phyloP scores from a whole-genome alignment of 805 yeast genomes.

The Lipomyces chichibuensis region DNA sequence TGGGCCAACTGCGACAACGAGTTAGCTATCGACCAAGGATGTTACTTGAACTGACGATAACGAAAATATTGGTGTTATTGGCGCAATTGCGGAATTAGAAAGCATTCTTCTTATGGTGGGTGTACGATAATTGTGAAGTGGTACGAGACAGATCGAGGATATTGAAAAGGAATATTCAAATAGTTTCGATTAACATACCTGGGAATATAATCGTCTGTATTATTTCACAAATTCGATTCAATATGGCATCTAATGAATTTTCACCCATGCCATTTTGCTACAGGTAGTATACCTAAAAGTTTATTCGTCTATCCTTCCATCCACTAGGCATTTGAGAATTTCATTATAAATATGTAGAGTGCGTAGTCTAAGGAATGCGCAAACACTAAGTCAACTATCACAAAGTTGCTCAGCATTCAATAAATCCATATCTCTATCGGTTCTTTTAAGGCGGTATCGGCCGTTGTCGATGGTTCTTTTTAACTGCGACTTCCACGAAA shows the following conservation, averaged over 20 bases:
- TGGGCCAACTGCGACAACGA: background rate
- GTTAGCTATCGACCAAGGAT: background rate
- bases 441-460: background rate
- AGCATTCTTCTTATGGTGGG: background rate
- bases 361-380: background rate
- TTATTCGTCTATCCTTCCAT: background rate
- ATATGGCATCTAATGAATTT: background rate
- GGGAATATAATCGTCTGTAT: background rate
- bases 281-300: background rate
- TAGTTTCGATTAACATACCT: background rate
- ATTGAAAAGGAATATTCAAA: background rate
- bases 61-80: background rate
- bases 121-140: background rate
- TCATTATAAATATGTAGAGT: background rate
- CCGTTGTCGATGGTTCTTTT: background rate
- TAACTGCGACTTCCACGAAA: background rate
- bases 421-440: background rate
- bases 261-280: background rate
- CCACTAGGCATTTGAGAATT: background rate
- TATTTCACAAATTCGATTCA: background rate
- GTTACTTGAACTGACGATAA: background rate
- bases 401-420: background rate
- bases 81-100: background rate
- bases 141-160: background rate
- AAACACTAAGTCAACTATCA: no score